Base-by-base conservation (phyloP, 1,284 basidiomycete genomes). In the Calocybe gambosa region DNA sequence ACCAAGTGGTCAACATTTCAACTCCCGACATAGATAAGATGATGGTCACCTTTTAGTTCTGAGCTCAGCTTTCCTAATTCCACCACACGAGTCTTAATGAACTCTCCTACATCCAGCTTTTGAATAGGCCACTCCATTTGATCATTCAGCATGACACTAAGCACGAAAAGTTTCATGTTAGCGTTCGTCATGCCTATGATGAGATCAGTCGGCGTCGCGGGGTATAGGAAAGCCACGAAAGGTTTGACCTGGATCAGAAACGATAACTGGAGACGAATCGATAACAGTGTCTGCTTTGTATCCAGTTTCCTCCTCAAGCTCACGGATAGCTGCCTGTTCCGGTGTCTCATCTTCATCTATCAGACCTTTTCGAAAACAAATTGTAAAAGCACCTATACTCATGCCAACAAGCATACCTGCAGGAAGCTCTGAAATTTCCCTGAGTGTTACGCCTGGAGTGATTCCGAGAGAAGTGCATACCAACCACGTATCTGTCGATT, bases 291-390 rank as follows among this genome's bases (percentile, higher is more conserved):
- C 69, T n/a, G 75, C 82, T 52, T 72, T 78, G 64, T 85, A 94
- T 1, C 93, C 93, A 0, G 92, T 95, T 66, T 96, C 93, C 66
- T 97, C 93, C 56, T 84, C 73, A 6, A 97, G 74, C 60, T 97
- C 93, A 28, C 93, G 78, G 28, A 92, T 71, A 0, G 90, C 93
- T 0, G 90, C 78, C 46, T 76, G 67, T 64, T 85, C 85, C 0
- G 88, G 73, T 1, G 81, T 80, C 67, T 97, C 76, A 1, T 79
- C 80, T 50, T 83, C 80, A 60, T 94, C 89, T 49, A 97, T 81
- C 19, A 97, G 68, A 28, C 91, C 86, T 82, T 54, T 23, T 38
- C 21, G 44, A 42, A n/a, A 33, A 26, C 45, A 42, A 25, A 19
- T 12, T 10, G 21, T 10, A 23, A 25, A 19, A 18, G 28, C 13